Evolutionary conservation across 495 filamentous ascomycete genomes (phyloP).

Genomic region (Xylaria castorea): DNA sequence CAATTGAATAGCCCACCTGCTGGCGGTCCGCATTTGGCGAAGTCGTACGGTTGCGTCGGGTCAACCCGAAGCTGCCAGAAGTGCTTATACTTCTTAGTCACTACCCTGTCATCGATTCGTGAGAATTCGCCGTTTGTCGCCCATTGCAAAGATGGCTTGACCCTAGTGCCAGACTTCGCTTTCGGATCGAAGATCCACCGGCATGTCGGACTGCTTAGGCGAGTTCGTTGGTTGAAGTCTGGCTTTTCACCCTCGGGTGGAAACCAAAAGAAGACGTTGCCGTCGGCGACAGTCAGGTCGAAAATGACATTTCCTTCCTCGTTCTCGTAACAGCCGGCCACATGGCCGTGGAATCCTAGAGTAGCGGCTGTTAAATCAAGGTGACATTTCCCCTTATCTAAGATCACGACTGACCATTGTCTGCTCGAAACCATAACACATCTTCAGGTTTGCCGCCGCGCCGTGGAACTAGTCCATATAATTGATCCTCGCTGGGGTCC

Average conservation of each 20-base stretch:
- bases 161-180: constrained; percentile 45
- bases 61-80: constrained; percentile 62
- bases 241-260: constrained; percentile 49
- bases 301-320: constrained; percentile 55
- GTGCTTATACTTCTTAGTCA: constrained; percentile 58
- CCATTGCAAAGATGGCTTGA: constrained; percentile 46
- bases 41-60: constrained; percentile 53
- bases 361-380: constrained; percentile 8
- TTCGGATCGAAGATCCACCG: constrained; percentile 63
- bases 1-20: constrained; percentile 58
- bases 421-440: constrained; percentile 55
- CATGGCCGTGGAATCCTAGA: constrained; percentile 57
- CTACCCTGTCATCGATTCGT: constrained; percentile 64
- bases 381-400: not conserved
- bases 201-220: constrained; percentile 55
- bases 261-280: constrained; percentile 65
- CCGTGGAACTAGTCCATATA: constrained; percentile 58
- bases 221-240: constrained; percentile 40
- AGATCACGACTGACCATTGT: constrained; percentile 48
- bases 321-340: constrained; percentile 59
- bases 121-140: constrained; percentile 63
- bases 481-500: constrained; percentile 59
- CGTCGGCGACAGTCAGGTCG: constrained; percentile 62
- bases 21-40: constrained; percentile 54
- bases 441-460: constrained; percentile 55